Evolutionary conservation across 2,329 filamentous ascomycete species (phyloP).

Genomic region (Microsporum audouinii): DNA sequence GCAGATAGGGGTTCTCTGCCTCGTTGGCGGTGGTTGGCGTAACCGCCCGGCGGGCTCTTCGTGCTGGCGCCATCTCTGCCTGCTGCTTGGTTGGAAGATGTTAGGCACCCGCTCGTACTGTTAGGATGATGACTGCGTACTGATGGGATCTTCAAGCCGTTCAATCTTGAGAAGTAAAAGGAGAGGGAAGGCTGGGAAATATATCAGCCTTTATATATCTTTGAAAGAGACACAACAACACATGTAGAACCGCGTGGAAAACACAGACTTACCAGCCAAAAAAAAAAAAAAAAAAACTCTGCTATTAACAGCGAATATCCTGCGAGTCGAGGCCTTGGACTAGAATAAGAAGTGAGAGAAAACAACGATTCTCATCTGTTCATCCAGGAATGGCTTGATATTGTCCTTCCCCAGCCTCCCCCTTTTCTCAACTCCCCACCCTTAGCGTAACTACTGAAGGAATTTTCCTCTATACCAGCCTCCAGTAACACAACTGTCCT

Average conservation of each 20-base stretch:
- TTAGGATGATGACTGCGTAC: neutral
- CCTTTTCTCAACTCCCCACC: too few relatives aligned
- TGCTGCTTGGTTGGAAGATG: neutral
- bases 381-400: neutral
- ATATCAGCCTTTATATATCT: neutral
- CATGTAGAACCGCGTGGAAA: neutral
- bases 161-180: neutral
- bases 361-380: neutral
- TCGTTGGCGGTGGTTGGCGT: neutral
- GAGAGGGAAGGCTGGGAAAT: neutral
- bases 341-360: neutral
- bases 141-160: neutral
- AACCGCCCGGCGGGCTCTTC: neutral
- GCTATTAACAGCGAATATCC: neutral
- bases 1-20: constrained; percentile 24
- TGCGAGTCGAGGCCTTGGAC: neutral
- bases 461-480: too few relatives aligned
- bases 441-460: too few relatives aligned
- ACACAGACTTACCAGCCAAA: neutral
- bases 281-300: neutral
- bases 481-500: too few relatives aligned
- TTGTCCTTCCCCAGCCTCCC: too few relatives aligned
- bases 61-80: neutral
- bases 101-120: neutral
- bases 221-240: neutral